Conservation (phyloP, 2,329 filamentous ascomycete species). For the Ophidiomyces ophidiicola region DNA sequence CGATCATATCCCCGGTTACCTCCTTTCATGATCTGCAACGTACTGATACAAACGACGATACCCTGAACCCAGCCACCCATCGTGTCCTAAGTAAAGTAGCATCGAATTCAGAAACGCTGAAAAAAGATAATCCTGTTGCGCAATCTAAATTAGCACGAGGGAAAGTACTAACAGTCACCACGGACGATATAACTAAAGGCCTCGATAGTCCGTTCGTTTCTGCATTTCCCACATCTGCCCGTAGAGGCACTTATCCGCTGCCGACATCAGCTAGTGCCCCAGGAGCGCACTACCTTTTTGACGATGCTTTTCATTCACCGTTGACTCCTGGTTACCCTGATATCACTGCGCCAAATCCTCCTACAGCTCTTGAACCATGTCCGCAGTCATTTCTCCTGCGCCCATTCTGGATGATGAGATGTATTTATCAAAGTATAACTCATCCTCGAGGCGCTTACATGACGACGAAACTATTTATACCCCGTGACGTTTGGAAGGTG, state of each 20-base stretch:
- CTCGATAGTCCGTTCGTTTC: conserved; percentile 7
- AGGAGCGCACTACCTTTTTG: conserved; percentile 69
- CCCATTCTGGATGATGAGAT: conserved; percentile 96
- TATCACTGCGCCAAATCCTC: conserved; percentile 49
- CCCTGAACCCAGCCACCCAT: conserved; percentile 22
- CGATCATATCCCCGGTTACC: conserved; percentile 32
- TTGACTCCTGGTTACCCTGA: conserved; percentile 54
- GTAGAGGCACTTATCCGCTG: conserved; percentile 8
- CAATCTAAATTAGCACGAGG: background rate
- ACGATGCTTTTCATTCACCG: conserved; percentile 63
- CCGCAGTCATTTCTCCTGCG: conserved; percentile 79
- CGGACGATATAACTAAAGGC: background rate
- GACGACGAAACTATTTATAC: conserved; percentile 82
- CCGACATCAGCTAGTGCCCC: conserved; percentile 29
- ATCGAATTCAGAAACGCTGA: conserved; percentile 35
- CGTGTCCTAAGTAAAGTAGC: conserved; percentile 29
- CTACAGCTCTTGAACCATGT: conserved; percentile 76
- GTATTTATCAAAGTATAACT: conserved; percentile 79
- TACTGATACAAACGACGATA: conserved; percentile 26
- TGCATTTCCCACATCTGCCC: conserved; percentile 7
- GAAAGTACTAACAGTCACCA: conserved; percentile 4
- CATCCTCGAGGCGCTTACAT: conserved; percentile 88
- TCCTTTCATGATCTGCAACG: conserved; percentile 34
- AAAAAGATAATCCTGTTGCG: conserved; percentile 57
- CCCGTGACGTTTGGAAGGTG: conserved; percentile 84